Conservation (phyloP, 2,329 filamentous ascomycete species). For the Colletotrichum sp. region DNA sequence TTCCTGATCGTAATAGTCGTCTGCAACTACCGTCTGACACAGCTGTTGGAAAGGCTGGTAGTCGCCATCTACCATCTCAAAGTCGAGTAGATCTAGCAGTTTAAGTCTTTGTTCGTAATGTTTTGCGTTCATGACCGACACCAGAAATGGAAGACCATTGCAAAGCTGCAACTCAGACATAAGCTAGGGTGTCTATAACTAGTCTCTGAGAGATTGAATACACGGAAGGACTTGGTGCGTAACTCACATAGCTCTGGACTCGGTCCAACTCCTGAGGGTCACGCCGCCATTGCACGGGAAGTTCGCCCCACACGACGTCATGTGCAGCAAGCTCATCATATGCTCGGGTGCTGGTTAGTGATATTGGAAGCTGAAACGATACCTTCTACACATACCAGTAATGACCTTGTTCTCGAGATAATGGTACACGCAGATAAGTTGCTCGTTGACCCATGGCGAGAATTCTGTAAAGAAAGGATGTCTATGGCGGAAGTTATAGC, state of each 20-base stretch:
- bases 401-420: neutral
- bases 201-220: neutral
- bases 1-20: neutral
- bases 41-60: neutral
- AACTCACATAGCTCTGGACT: neutral
- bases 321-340: neutral
- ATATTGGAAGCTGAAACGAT: neutral
- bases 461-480: neutral
- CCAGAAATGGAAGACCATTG: neutral
- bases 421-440: neutral
- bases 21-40: neutral
- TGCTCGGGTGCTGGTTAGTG: neutral
- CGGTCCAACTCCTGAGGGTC: neutral
- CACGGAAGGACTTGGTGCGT: neutral
- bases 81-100: neutral
- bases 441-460: neutral
- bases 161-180: neutral
- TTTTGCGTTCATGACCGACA: neutral
- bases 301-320: neutral
- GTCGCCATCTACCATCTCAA: neutral
- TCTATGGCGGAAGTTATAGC: too few relatives aligned
- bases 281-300: neutral
- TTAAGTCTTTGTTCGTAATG: neutral
- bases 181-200: neutral
- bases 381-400: neutral